Evolutionary conservation across 768 basidiomycete genomes (phyloP), one percentile per base, ranked within the genome.

Genomic region (Suillus paluster): DNA sequence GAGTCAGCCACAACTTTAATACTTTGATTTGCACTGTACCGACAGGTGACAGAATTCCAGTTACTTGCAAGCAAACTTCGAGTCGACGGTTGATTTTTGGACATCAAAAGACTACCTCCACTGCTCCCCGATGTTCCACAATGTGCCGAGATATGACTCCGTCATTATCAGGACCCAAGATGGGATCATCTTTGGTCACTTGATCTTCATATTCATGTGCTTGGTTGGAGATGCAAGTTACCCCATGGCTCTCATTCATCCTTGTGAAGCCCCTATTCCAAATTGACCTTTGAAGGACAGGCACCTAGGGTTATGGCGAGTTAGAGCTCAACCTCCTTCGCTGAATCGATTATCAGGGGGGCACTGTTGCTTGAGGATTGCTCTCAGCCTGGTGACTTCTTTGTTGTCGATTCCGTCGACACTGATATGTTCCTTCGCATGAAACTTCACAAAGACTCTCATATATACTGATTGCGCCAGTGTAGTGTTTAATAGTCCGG

Each of bases 371-470:
- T 67, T 34, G 63, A 63, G 19, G 42, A 58, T 25, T 14, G 17
- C 36, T 45, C 42, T 33, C 12, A 36, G 36, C 19, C 42, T 30
- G 57, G 57, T 46, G 71, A 75, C 27, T 73, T 36, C 36, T 54
- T 75, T 19, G 64, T 77, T 12, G 57, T 72, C 23, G 73, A 77
- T 61, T 41, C 66, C 9, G 39, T 71, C 21, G 75, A 77, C 64
- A 54, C 60, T 21, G 75, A 77, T 56, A 71, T 74, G 71, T 73
- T 71, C 45, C 34, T 59, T 21, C 38, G 17, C 11, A 25, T 45
- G 49, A 62, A 63, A 56, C 39, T 41, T 41, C 39, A 41, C 39
- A 41, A 19, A 19, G 39, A 41, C 39, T 41, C 39, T 15, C 39
- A 41, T 41, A 15, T 41, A 17, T 41, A 41, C 39, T 41, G 6